A percentile compares a stretch with the other conserved stretches of the same genome.
phyloP scores from a whole-genome alignment of 2,329 filamentous ascomycete species.

The Aspergillus fumigatus region DNA sequence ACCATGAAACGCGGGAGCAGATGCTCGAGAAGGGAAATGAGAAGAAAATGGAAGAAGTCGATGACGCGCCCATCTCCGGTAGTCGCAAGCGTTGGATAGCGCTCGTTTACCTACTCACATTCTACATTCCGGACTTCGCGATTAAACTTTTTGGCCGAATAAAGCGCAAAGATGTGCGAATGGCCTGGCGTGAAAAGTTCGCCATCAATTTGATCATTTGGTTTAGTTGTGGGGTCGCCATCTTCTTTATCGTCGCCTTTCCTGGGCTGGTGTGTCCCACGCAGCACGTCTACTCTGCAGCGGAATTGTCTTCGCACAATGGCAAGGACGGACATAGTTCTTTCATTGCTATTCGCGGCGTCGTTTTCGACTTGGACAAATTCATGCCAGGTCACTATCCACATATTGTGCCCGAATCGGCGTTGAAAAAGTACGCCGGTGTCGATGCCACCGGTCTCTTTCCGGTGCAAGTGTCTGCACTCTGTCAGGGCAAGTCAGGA shows the following conservation, averaged over 20 bases:
- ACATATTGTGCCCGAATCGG: slow-evolving; percentile 54
- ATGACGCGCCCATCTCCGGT: slow-evolving; percentile 70
- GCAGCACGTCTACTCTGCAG: slow-evolving; percentile 78
- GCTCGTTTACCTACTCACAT: slow-evolving; percentile 78
- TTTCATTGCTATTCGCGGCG: slow-evolving; percentile 79
- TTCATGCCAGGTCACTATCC: slow-evolving; percentile 80
- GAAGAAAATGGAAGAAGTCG: slow-evolving; percentile 83
- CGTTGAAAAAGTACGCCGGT: slow-evolving; percentile 76
- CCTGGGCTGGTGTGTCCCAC: slow-evolving; percentile 84
- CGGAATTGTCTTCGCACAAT: slow-evolving; percentile 69
- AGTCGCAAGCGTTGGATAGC: slow-evolving; percentile 89
- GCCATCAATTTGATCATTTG: slow-evolving; percentile 98
- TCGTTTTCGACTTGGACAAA: slow-evolving; percentile 75
- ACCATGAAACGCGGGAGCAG: slow-evolving; percentile 86
- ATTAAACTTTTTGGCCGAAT: slow-evolving; percentile 76
- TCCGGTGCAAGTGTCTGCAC: slow-evolving; percentile 86
- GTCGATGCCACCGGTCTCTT: slow-evolving; percentile 84
- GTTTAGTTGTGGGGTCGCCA: slow-evolving; percentile 69
- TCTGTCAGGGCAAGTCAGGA: slow-evolving; percentile 75
- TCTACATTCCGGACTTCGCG: slow-evolving; percentile 77
- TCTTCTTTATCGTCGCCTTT: slow-evolving; percentile 89
- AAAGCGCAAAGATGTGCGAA: slow-evolving; percentile 84
- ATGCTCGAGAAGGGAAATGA: slow-evolving; percentile 95
- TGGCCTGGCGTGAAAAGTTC: slow-evolving; percentile 94
- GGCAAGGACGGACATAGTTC: slow-evolving; percentile 63